Percentiles rank a stretch among this genome's conserved stretches.
Evolutionary conservation across 305 asterid species (phyloP).

Genomic region (Fraxinus baroniana): DNA sequence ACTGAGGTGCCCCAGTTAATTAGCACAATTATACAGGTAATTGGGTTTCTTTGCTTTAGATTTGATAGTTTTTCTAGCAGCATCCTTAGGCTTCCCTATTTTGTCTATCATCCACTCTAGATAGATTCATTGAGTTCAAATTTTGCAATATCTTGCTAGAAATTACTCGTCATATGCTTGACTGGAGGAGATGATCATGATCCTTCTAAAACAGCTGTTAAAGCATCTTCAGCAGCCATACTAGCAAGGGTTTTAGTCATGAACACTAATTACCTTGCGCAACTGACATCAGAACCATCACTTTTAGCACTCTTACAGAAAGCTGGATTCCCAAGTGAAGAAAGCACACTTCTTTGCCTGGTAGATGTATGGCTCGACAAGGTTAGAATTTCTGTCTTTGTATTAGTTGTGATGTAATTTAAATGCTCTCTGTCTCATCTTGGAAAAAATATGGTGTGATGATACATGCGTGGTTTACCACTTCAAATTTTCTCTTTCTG

Average conservation of each 20-base stretch:
- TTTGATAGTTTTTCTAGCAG: neutral
- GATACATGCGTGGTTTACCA: too few species aligned
- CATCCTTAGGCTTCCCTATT: neutral
- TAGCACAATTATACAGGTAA: conserved; percentile 75
- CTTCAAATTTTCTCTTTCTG: too few species aligned
- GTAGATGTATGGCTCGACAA: conserved; percentile 94
- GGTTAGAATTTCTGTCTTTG: too few species aligned
- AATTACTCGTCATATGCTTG: conserved; percentile 74
- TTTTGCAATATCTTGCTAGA: conserved; percentile 46
- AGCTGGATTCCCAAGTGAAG: conserved; percentile 72
- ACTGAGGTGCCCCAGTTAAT: conserved; percentile 81
- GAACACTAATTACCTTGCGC: conserved; percentile 87
- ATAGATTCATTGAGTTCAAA: conserved; percentile 10
- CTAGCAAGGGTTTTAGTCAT: conserved; percentile 88
- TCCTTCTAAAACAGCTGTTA: conserved; percentile 80
- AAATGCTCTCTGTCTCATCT: too few species aligned
- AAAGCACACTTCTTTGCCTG: conserved; percentile 81
- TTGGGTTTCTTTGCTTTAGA: conserved; percentile 17
- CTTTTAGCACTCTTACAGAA: conserved; percentile 63
- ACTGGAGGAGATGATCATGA: conserved; percentile 82
- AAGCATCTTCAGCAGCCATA: conserved; percentile 77
- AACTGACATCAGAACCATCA: conserved; percentile 73
- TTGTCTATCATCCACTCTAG: conserved; percentile 11
- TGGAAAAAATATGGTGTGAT: too few species aligned
- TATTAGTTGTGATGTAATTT: too few species aligned